Conservation (phyloP, 257 asterid species). For the Anisodus acutangulus region DNA sequence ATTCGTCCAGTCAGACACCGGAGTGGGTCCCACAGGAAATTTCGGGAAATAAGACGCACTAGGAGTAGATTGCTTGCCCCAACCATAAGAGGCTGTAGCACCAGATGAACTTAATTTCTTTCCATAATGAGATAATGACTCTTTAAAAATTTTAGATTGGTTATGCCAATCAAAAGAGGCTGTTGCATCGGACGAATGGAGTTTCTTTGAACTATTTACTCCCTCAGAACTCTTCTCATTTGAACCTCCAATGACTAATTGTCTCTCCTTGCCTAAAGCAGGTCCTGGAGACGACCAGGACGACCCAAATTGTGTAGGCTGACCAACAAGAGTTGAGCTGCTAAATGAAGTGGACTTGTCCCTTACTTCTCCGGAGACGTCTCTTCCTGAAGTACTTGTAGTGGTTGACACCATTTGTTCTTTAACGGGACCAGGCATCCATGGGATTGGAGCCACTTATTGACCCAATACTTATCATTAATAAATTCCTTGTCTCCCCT, state of each 20-base stretch:
- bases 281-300: slow-evolving; percentile 36
- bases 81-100: slow-evolving; percentile 15
- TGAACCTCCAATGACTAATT: slow-evolving; percentile 36
- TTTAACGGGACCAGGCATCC: slow-evolving; percentile 48
- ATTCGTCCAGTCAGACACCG: slow-evolving; percentile 38
- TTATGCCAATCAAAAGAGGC: slow-evolving; percentile 17
- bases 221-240: slow-evolving; percentile 32
- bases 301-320: slow-evolving; percentile 37
- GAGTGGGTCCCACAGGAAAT: slow-evolving; percentile 31
- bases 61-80: slow-evolving; percentile 28
- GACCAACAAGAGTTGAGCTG: slow-evolving; percentile 31
- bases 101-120: slow-evolving; percentile 25
- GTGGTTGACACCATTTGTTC: slow-evolving; percentile 40
- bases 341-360: slow-evolving; percentile 36
- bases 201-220: slow-evolving; percentile 34
- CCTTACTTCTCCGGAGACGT: slow-evolving; percentile 33
- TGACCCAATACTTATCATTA: too few relatives aligned
- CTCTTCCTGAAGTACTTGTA: slow-evolving; percentile 45
- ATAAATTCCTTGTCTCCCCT: too few relatives aligned
- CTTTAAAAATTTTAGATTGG: slow-evolving; percentile 22
- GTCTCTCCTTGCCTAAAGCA: slow-evolving; percentile 36
- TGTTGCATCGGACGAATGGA: not conserved
- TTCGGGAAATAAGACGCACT: not conserved
- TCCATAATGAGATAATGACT: slow-evolving; percentile 32
- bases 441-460: slow-evolving; percentile 50